These are phyloP conservation scores for Euptelea pleiosperma DNA, from an alignment of 164 flowering plant species.

Conservation along the genomic window DNA sequence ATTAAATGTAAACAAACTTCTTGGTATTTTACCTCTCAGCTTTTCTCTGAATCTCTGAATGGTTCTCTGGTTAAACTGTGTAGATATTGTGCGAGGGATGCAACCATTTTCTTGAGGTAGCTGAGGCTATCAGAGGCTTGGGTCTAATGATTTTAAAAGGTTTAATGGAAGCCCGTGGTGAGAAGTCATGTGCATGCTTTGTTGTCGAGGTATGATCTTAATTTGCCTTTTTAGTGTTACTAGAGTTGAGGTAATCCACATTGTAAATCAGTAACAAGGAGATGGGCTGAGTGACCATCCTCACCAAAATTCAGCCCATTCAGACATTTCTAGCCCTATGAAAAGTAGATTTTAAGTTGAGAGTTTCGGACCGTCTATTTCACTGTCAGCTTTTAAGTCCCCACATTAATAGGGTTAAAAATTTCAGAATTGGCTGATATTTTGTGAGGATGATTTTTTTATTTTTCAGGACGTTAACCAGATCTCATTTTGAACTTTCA, in stretches of 20 bases:
- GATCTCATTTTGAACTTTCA: not conserved
- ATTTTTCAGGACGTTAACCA: not conserved
- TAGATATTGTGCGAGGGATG: conserved; percentile 82
- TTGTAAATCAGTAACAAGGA: not conserved
- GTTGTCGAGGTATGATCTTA: conserved; percentile 66
- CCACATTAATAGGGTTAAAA: no score
- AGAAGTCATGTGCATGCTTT: conserved; percentile 72
- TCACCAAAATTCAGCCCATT: no score
- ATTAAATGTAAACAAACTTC: not conserved
- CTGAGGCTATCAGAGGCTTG: conserved; percentile 65
- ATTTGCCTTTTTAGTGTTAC: not conserved
- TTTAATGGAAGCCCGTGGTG: conserved; percentile 52
- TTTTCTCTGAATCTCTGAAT: not conserved
- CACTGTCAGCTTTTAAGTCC: no score
- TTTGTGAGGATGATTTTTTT: not conserved
- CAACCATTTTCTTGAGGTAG: conserved; percentile 70
- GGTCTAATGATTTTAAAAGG: conserved; percentile 73
- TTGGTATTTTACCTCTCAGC: not conserved
- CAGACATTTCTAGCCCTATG: no score
- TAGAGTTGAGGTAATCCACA: not conserved
- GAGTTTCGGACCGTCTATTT: no score
- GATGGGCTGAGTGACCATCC: no score
- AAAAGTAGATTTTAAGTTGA: no score
- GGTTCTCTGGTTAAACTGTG: conserved; percentile 13
- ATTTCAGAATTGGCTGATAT: no score